Conservation (phyloP, 257 asterid species). For the Solanum lycopersicoides region DNA sequence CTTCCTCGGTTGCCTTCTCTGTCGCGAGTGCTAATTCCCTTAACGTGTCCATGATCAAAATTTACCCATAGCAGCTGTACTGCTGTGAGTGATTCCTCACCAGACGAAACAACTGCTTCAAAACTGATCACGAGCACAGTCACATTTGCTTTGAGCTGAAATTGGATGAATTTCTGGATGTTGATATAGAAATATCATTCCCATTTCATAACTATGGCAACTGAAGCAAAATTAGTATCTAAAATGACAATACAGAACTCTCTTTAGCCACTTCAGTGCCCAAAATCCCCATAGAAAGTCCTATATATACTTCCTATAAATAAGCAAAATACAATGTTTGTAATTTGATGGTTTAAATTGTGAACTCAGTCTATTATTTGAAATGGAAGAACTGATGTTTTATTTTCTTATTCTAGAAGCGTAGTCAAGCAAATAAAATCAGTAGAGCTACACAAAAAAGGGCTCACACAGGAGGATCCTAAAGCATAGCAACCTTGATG, state of each 20-base stretch:
- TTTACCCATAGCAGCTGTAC: slow-evolving; percentile 48
- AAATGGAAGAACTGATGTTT: too few species aligned
- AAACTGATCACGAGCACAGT: slow-evolving; percentile 45
- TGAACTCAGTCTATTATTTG: too few species aligned
- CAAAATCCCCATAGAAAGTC: slow-evolving; percentile 65
- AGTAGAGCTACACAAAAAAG: too few species aligned
- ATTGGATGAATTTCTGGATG: slow-evolving; percentile 66
- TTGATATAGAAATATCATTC: slow-evolving; percentile 50
- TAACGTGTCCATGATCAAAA: slow-evolving; percentile 33
- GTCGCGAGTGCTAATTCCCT: slow-evolving; percentile 43
- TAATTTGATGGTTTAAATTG: too few species aligned
- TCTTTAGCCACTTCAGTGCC: slow-evolving; percentile 67
- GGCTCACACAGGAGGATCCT: too few species aligned
- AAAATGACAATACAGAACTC: slow-evolving; percentile 59
- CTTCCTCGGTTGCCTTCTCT: slow-evolving; percentile 32
- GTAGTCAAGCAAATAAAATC: too few species aligned
- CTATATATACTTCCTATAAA: slow-evolving; percentile 56
- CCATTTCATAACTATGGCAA: slow-evolving; percentile 40
- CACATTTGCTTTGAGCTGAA: slow-evolving; percentile 50
- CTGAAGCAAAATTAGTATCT: slow-evolving; percentile 57
- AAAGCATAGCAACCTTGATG: too few species aligned
- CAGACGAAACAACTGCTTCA: slow-evolving; percentile 50
- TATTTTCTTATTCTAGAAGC: too few species aligned
- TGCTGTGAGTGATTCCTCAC: slow-evolving; percentile 64
- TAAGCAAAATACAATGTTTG: too few species aligned